phyloP scores from a whole-genome alignment of 305 asterid genomes.

The Fraxinus velutina region DNA sequence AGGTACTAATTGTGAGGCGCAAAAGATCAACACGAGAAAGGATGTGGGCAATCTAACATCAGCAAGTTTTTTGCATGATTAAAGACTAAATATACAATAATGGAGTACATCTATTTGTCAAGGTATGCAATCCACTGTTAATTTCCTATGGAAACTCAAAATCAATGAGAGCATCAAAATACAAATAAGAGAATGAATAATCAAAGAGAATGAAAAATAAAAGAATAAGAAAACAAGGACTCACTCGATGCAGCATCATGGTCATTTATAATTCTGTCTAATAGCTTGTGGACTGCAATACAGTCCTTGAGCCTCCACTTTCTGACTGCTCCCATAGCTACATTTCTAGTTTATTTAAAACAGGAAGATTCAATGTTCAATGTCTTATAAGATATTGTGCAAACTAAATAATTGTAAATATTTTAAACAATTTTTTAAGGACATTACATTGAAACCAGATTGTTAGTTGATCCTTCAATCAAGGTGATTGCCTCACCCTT shows the following conservation, averaged over 20 bases:
- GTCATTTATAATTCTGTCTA: constrained; percentile 50
- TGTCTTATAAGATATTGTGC: constrained; percentile 8
- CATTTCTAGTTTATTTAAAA: constrained; percentile 45
- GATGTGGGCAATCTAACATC: neutral
- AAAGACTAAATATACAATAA: neutral
- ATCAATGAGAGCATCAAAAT: neutral
- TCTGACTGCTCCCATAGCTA: constrained; percentile 38
- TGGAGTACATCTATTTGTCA: neutral
- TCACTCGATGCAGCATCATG: constrained; percentile 77
- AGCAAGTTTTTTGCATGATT: neutral
- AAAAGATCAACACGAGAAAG: neutral
- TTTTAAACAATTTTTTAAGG: constrained; percentile 5
- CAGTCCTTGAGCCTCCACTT: constrained; percentile 71
- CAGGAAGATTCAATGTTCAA: constrained; percentile 18
- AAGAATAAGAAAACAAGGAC: constrained; percentile 1
- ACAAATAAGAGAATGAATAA: neutral
- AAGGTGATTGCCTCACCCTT: constrained; percentile 66
- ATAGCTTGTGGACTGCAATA: constrained; percentile 61
- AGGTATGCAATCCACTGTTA: neutral
- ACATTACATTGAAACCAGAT: constrained; percentile 53
- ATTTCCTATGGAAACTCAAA: neutral
- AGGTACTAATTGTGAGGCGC: neutral
- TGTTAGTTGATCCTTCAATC: constrained; percentile 66
- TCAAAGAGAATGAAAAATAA: neutral
- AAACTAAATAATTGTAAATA: neutral